These are phyloP conservation scores for Mrakia blollopis DNA, from an alignment of 768 basidiomycete genomes.

Conservation along the genomic window DNA sequence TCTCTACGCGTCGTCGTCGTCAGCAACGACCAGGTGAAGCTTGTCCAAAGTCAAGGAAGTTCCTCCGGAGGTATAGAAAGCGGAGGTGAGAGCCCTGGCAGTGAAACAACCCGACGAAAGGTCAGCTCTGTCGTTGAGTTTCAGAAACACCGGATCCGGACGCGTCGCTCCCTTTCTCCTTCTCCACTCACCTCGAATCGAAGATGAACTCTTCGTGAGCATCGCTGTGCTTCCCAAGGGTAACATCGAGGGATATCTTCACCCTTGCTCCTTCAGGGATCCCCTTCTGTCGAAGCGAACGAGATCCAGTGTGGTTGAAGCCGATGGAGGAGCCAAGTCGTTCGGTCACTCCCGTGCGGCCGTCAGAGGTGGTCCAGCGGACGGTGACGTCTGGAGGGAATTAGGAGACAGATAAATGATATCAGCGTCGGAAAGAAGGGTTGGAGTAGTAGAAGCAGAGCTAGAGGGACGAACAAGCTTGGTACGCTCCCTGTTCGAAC, in stretches of 20 bases:
- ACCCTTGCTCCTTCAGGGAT: neutral
- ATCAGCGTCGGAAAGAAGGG: neutral
- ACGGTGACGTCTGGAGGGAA: neutral
- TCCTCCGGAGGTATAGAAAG: neutral
- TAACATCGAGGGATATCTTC: neutral
- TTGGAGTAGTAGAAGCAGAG: neutral
- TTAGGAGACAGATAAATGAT: neutral
- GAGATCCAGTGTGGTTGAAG: constrained; percentile 1
- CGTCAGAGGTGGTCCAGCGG: constrained; percentile 3
- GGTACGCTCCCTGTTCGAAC: neutral
- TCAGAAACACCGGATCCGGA: no score
- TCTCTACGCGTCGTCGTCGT: neutral
- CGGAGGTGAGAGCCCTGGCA: constrained; percentile 7
- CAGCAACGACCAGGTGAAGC: neutral
- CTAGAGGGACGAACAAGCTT: neutral
- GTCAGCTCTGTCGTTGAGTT: neutral
- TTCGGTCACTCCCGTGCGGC: neutral
- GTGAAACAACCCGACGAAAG: neutral
- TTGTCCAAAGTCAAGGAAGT: neutral
- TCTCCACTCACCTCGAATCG: neutral
- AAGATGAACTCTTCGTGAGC: constrained; percentile 8
- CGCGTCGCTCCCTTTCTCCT: neutral
- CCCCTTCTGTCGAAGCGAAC: constrained; percentile 9
- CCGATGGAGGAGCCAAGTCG: constrained; percentile 1
- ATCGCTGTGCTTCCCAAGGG: neutral